Base-by-base conservation (phyloP, 148 eudicot genomes). In the Rhododendron mucronatum region DNA sequence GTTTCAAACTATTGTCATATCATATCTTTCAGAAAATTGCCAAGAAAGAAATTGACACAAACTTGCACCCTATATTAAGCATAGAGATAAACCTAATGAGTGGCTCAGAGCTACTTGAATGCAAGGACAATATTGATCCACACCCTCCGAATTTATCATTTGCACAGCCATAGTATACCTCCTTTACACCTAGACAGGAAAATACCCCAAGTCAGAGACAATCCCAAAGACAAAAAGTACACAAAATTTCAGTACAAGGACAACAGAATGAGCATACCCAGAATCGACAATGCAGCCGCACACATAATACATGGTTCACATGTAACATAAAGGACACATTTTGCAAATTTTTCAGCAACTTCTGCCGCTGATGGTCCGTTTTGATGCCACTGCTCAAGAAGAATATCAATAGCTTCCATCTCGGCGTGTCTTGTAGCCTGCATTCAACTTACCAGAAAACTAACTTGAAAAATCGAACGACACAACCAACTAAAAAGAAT, bases 231-330 rank as follows among this genome's bases (percentile, higher is more conserved):
- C 41, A 35, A 86, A 73, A 26, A 82, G 55, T 20, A 15, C 50
- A 71, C 15, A 57, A 45, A 47, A 2, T 45, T 9, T 30, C 13
- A 59, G 9, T 14, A 30, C n/a, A 14, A 13, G 35, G 23, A 15
- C 50, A 85, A 13, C 69, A 78, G 37, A 59, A 80, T 53, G 55
- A 75, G 41, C 86, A 74, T 88, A 87, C 98, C 98, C 79, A 96
- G 86, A 88, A 90, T 91, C 11, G 98, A 95, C 82, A 96, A 90
- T 28, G 98, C 98, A n/a, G 94, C 90, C 20, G 98, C 98, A 86
- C 98, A 96, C 99, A 96, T 96, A 81, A 96, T 95, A 89, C 99
- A 95, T 23, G 99, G 99, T 88, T 96, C 99, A 88, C 99, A 96
- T 4, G 99, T 95, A 51, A 96, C 98, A 89, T 93, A 96, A 71